These are phyloP conservation scores for Cymbopogon citratus DNA, from an alignment of 176 grass and related monocot genomes.

Conservation along the genomic window DNA sequence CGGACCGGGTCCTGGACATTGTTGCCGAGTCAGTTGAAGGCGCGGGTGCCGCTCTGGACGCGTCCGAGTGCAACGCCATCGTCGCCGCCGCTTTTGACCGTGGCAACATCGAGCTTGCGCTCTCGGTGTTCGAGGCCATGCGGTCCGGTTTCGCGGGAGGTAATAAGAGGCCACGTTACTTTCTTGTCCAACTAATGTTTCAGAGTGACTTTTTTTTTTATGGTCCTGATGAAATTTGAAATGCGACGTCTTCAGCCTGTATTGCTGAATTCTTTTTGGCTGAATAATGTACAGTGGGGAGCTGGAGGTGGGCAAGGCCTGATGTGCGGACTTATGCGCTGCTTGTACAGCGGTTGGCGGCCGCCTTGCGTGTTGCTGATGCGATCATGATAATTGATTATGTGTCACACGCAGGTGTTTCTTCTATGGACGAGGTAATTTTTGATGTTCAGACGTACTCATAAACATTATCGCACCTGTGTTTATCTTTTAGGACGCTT, in stretches of 20 bases:
- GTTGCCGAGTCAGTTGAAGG: slow-evolving; percentile 32
- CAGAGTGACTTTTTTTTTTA: background rate
- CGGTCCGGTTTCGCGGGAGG: slow-evolving; percentile 46
- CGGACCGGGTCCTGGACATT: slow-evolving; percentile 48
- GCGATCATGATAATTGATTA: slow-evolving; percentile 57
- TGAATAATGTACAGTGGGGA: slow-evolving; percentile 24
- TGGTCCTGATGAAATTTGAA: background rate
- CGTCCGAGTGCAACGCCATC: slow-evolving; percentile 55
- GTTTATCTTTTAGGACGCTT: background rate
- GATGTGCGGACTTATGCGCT: slow-evolving; percentile 58
- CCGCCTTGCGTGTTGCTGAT: slow-evolving; percentile 54
- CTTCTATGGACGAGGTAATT: slow-evolving; percentile 41
- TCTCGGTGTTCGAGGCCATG: slow-evolving; percentile 72
- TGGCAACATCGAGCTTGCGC: slow-evolving; percentile 53
- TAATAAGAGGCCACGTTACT: background rate
- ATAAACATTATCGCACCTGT: background rate
- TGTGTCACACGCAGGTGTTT: slow-evolving; percentile 51
- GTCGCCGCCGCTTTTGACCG: slow-evolving; percentile 56
- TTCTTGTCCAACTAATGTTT: background rate
- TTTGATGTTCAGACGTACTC: background rate
- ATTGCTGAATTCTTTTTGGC: slow-evolving; percentile 14
- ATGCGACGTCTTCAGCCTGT: background rate
- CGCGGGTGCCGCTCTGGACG: slow-evolving; percentile 12
- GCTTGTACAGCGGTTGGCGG: slow-evolving; percentile 54
- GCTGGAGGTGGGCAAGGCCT: slow-evolving; percentile 65